Conservation (phyloP, 257 asterid species). For the Thymus mandschuricus region DNA sequence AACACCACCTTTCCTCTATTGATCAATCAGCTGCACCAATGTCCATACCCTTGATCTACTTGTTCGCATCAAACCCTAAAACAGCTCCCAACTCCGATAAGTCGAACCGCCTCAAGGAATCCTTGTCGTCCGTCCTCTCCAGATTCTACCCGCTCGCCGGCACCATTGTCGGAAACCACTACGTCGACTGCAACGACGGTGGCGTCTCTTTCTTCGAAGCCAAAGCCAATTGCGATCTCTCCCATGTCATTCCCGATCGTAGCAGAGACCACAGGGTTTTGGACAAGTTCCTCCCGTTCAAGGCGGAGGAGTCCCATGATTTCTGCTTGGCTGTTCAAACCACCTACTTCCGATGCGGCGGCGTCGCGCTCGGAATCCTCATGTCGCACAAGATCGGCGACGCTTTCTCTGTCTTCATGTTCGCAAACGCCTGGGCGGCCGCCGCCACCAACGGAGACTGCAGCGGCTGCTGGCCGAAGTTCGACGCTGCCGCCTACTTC, state of each 20-base stretch:
- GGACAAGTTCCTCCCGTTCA: constrained; percentile 38
- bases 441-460: not conserved
- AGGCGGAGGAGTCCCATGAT: not conserved
- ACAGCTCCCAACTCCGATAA: constrained; percentile 20
- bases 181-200: constrained; percentile 48
- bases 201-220: constrained; percentile 46
- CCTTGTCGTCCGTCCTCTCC: constrained; percentile 42
- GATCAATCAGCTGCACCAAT: constrained; percentile 46
- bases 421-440: constrained; percentile 51
- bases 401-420: constrained; percentile 37
- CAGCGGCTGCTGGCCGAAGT: constrained; percentile 23
- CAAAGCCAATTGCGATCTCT: constrained; percentile 37
- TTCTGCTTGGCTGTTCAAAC: constrained; percentile 33
- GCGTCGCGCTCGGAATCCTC: constrained; percentile 41
- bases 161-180: constrained; percentile 31
- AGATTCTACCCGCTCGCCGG: constrained; percentile 56
- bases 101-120: constrained; percentile 37
- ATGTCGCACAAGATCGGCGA: constrained; percentile 52
- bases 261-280: constrained; percentile 23
- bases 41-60: constrained; percentile 41
- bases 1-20: constrained; percentile 46
- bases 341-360: constrained; percentile 48
- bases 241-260: constrained; percentile 21
- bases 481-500: constrained; percentile 40
- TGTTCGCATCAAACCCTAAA: constrained; percentile 31